These are phyloP conservation scores for Hyaloperonospora arabidopsidis DNA, from an alignment of 352 stramenopile species.

Conservation along the genomic window DNA sequence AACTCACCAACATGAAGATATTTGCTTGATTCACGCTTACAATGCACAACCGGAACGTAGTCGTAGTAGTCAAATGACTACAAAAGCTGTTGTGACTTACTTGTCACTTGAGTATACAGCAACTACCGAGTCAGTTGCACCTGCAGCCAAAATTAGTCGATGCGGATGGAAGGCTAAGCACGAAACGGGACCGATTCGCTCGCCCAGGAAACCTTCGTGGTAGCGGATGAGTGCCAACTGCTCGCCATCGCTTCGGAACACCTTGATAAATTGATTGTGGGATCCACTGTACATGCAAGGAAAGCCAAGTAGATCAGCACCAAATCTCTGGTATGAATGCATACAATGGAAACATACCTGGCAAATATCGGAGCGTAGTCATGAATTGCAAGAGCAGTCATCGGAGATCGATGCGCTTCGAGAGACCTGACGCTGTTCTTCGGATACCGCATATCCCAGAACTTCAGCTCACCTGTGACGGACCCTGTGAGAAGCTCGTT, in stretches of 20 bases:
- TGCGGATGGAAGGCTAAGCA: conserved; percentile 96
- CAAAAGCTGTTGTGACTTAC: conserved; percentile 15
- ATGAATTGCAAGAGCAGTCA: conserved; percentile 95
- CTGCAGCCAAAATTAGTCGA: conserved; percentile 91
- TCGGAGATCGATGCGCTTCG: conserved; percentile 87
- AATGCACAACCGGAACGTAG: too few species aligned
- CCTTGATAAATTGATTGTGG: conserved; percentile 99
- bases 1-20: too few species aligned
- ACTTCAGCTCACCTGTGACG: conserved; percentile 92
- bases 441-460: conserved; percentile 93
- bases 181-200: conserved; percentile 95
- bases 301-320: conserved; percentile 3
- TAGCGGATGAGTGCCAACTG: conserved; percentile 86
- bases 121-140: conserved; percentile 92
- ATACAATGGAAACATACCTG: conserved; percentile 44
- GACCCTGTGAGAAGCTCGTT: conserved; percentile 91
- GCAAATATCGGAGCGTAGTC: conserved; percentile 93
- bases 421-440: conserved; percentile 81
- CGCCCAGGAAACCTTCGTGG: conserved; percentile 93
- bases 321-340: neutral
- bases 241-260: conserved; percentile 88
- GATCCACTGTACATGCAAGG: conserved; percentile 70
- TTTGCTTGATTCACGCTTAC: too few species aligned
- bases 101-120: conserved; percentile 88
- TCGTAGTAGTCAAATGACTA: too few species aligned